Conservation (phyloP, 163 green algal species). For the Chloromonas sp. region DNA sequence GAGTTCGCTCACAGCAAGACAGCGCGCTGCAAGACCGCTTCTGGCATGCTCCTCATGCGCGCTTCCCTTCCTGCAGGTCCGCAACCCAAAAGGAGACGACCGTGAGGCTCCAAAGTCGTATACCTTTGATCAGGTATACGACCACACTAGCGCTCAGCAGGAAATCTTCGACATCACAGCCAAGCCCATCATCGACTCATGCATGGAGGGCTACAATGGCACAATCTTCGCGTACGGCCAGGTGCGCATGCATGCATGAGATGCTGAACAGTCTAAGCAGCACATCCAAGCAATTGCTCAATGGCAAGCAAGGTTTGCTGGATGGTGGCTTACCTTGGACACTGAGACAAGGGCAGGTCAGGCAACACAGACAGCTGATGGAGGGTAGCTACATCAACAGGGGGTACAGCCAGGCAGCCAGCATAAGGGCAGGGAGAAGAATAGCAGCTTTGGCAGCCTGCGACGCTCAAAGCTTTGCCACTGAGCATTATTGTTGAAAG, state of each 20-base stretch:
- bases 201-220: conserved; percentile 79
- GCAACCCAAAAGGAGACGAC: conserved; percentile 54
- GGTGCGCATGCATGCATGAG: conserved; percentile 48
- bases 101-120: conserved; percentile 61
- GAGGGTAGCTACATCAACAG: too few species aligned
- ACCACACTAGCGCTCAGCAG: conserved; percentile 48
- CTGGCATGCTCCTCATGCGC: not conserved
- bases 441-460: too few species aligned
- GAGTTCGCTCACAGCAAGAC: not conserved
- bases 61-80: conserved; percentile 23
- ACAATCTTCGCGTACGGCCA: conserved; percentile 82
- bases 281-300: too few species aligned
- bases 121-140: conserved; percentile 73
- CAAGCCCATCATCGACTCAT: conserved; percentile 57
- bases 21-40: not conserved
- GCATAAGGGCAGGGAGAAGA: too few species aligned
- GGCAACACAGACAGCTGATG: too few species aligned
- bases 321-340: not conserved
- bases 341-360: too few species aligned
- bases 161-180: conserved; percentile 67
- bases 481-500: too few species aligned
- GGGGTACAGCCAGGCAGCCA: too few species aligned
- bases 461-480: too few species aligned
- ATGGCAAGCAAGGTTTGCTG: not conserved
- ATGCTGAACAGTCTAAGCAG: conserved; percentile 23